These are phyloP conservation scores for Chalaropsis thielavioides DNA, from an alignment of 2,329 filamentous ascomycete species.

Conservation along the genomic window DNA sequence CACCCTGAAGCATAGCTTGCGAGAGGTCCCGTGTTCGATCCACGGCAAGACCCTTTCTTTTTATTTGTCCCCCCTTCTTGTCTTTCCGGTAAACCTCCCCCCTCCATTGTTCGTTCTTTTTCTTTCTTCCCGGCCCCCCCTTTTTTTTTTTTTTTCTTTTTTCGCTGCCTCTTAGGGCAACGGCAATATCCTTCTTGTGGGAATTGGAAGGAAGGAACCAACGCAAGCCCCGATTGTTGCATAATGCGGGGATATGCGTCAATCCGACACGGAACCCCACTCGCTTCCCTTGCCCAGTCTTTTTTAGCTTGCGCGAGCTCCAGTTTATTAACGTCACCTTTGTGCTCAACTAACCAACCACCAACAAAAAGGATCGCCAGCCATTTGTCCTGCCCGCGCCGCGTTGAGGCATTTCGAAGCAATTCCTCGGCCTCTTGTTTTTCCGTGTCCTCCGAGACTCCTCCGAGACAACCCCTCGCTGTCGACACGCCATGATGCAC, in stretches of 20 bases:
- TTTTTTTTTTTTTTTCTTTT: neutral
- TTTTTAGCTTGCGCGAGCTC: neutral
- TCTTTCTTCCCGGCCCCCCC: neutral
- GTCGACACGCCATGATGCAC: neutral
- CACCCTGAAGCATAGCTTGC: constrained; percentile 24
- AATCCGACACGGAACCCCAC: neutral
- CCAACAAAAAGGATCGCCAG: neutral
- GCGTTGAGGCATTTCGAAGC: neutral
- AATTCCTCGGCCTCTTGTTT: neutral
- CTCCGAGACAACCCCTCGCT: neutral
- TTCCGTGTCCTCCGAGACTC: too few relatives aligned
- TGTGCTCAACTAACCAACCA: neutral
- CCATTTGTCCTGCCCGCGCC: neutral
- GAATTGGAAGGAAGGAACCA: neutral
- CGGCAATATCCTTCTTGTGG: too few relatives aligned
- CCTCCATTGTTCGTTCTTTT: neutral
- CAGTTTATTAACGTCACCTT: neutral
- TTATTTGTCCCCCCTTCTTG: neutral
- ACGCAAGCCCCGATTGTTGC: constrained; percentile 2
- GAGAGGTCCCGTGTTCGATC: constrained; percentile 22
- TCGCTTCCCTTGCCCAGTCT: neutral
- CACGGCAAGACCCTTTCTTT: constrained; percentile 18
- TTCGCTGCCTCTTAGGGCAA: too few relatives aligned
- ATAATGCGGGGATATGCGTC: constrained; percentile 10
- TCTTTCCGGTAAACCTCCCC: too few relatives aligned